Percentiles rank a stretch among this genome's conserved stretches.
Evolutionary conservation across 116 monocot species (phyloP).

Genomic region (Trichopus zeylanicus): DNA sequence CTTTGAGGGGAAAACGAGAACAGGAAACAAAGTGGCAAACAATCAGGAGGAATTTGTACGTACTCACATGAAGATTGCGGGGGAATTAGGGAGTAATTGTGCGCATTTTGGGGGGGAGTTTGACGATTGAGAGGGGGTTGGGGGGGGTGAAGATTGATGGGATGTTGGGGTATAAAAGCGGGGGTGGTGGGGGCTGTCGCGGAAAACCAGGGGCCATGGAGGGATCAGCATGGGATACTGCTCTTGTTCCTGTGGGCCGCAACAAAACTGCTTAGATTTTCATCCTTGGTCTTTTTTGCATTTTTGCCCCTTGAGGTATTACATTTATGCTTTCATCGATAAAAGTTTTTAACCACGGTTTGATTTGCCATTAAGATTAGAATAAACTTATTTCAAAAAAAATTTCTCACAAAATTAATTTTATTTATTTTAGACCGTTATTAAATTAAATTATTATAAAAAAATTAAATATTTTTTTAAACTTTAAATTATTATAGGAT

Average conservation of each 20-base stretch:
- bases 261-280: not conserved
- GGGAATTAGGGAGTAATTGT: not conserved
- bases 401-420: too few relatives aligned
- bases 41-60: constrained; percentile 5
- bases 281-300: too few relatives aligned
- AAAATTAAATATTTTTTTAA: too few relatives aligned
- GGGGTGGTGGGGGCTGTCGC: not conserved
- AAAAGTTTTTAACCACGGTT: too few relatives aligned
- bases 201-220: constrained; percentile 39
- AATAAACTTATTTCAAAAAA: too few relatives aligned
- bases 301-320: too few relatives aligned
- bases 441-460: too few relatives aligned
- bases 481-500: too few relatives aligned
- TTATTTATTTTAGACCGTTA: too few relatives aligned
- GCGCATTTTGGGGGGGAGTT: not conserved
- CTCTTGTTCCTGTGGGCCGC: constrained; percentile 37
- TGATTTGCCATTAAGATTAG: too few relatives aligned
- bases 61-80: not conserved
- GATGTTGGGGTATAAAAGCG: not conserved
- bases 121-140: not conserved
- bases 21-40: not conserved
- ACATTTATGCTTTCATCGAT: too few relatives aligned
- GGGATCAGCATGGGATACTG: not conserved
- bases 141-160: not conserved
- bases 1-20: not conserved